A percentile compares a stretch with the other conserved stretches of the same genome.
phyloP scores from a whole-genome alignment of 139 green algal genomes.

The Closterium sp. region DNA sequence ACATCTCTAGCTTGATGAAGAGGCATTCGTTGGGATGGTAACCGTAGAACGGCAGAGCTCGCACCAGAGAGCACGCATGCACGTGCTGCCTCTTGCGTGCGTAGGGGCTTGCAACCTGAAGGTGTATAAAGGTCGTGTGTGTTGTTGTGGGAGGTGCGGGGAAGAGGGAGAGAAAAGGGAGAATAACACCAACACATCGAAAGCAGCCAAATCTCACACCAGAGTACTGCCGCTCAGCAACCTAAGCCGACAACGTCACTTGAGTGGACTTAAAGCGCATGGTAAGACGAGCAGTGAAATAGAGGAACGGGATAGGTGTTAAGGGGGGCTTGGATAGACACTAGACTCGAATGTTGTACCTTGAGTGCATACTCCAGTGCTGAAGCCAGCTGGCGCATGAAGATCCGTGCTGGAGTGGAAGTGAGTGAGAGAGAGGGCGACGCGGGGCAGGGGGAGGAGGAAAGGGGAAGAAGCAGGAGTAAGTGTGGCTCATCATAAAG shows the following conservation, averaged over 20 bases:
- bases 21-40: constrained; percentile 76
- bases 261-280: no score
- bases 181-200: no score
- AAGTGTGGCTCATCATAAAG: no score
- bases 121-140: neutral
- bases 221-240: constrained; percentile 62
- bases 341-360: neutral
- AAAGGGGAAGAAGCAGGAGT: no score
- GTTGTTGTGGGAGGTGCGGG: no score
- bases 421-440: neutral
- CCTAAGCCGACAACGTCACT: neutral
- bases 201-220: constrained; percentile 72
- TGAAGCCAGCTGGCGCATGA: neutral
- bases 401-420: neutral
- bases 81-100: constrained; percentile 60
- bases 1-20: constrained; percentile 88
- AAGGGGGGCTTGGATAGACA: no score
- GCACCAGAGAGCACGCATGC: constrained; percentile 72
- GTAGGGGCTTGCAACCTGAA: constrained; percentile 4
- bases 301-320: neutral
- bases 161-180: neutral
- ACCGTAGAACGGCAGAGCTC: constrained; percentile 80
- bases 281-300: no score
- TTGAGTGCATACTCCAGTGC: neutral
- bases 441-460: neutral